These are phyloP conservation scores for Parathielavia hyrcaniae DNA, from an alignment of 495 filamentous ascomycete species.

Conservation along the genomic window DNA sequence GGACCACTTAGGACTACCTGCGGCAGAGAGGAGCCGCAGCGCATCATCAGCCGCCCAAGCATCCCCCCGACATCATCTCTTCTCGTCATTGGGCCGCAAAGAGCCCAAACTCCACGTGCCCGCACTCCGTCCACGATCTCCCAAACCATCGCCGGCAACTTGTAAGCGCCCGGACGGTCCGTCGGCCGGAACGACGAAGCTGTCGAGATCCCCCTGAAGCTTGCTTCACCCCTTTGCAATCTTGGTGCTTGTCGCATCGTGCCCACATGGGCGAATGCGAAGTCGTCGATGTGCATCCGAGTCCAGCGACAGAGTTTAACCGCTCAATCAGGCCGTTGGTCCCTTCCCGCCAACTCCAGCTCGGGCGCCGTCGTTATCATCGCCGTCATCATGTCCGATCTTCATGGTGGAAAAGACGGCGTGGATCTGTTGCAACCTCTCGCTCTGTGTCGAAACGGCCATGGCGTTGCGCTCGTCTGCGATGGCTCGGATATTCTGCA, in stretches of 20 bases:
- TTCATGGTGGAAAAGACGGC: conserved; percentile 56
- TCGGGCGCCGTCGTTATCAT: conserved; percentile 1
- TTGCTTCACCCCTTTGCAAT: not conserved
- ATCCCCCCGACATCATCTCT: conserved; percentile 22
- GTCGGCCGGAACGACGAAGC: not conserved
- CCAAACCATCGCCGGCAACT: not conserved
- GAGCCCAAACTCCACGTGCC: not conserved
- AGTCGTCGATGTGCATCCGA: not conserved
- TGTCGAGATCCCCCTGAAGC: conserved; percentile 1
- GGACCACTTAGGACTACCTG: conserved; percentile 21
- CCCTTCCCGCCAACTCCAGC: conserved; percentile 7
- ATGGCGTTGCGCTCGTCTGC: conserved; percentile 63
- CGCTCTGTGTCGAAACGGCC: conserved; percentile 54
- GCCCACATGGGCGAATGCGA: not conserved
- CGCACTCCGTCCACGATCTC: not conserved
- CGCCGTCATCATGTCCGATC: conserved; percentile 20
- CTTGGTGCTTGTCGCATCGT: not conserved
- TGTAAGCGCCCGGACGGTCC: conserved; percentile 11
- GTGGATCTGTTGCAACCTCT: conserved; percentile 69
- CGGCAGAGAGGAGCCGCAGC: conserved; percentile 29
- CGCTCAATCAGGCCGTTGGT: conserved; percentile 11
- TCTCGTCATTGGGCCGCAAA: not conserved
- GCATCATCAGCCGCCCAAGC: conserved; percentile 20
- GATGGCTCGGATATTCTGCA: conserved; percentile 70
- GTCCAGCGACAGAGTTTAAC: not conserved